A percentile compares a stretch with the other conserved stretches of the same genome.
Conservation (phyloP, 1,284 basidiomycete species). For the Melanopsichium pennsylvanicum region DNA sequence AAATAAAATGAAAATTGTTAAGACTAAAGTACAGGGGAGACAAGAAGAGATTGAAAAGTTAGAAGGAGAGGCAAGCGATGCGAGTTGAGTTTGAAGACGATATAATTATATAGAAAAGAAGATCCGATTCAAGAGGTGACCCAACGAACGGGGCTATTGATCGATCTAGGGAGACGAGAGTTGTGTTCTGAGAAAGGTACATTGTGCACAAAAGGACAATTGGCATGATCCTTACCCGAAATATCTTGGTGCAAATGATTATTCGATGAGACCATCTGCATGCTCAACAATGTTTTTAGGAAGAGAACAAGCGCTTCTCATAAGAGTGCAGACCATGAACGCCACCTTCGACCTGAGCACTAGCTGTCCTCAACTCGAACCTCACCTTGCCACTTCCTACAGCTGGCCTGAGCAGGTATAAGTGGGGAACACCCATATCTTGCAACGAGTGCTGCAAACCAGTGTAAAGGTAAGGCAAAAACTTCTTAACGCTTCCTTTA, state of each 20-base stretch:
- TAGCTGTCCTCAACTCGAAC: slow-evolving; percentile 93
- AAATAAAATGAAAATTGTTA: neutral
- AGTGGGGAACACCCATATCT: slow-evolving; percentile 83
- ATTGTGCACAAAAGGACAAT: too few species aligned
- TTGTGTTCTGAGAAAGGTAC: too few species aligned
- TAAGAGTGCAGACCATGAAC: slow-evolving; percentile 78
- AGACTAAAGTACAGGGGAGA: neutral
- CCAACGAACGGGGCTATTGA: too few species aligned
- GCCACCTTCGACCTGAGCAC: slow-evolving; percentile 93
- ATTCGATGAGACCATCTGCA: too few species aligned
- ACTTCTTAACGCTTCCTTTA: slow-evolving; percentile 87
- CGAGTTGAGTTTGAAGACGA: too few species aligned
- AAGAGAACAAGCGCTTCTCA: slow-evolving; percentile 73
- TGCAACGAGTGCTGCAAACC: slow-evolving; percentile 96
- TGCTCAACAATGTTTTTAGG: slow-evolving; percentile 6
- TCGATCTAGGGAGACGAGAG: too few species aligned
- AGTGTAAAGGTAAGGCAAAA: slow-evolving; percentile 88
- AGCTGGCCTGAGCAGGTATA: slow-evolving; percentile 73
- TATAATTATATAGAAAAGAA: too few species aligned
- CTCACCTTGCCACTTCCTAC: slow-evolving; percentile 77
- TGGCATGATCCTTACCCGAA: neutral
- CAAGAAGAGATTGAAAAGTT: neutral
- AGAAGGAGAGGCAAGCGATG: neutral
- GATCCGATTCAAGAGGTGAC: too few species aligned
- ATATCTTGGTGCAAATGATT: too few species aligned